These are phyloP conservation scores for Alternaria angustiovoidea DNA, from an alignment of 2,329 filamentous ascomycete genomes.

Conservation along the genomic window DNA sequence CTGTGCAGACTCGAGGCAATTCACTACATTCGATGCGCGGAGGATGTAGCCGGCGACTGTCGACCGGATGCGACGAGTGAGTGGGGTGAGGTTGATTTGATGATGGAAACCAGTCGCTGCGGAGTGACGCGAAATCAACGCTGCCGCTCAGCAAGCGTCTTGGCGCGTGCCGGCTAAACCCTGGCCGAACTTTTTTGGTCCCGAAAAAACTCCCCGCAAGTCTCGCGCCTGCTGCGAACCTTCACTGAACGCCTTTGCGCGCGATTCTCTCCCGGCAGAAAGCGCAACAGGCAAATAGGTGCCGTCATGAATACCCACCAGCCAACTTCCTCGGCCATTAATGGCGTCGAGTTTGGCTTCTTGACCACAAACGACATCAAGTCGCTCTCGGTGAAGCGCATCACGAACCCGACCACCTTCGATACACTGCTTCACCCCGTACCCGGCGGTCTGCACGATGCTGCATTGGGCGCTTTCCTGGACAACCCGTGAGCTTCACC, in stretches of 20 bases:
- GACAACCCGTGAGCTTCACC: constrained; percentile 73
- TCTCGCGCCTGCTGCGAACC: constrained; percentile 19
- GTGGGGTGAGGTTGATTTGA: constrained; percentile 2
- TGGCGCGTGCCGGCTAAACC: constrained; percentile 36
- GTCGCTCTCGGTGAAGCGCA: constrained; percentile 89
- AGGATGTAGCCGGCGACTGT: neutral
- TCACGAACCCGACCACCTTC: constrained; percentile 93
- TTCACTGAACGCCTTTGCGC: constrained; percentile 22
- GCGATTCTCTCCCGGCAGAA: constrained; percentile 19
- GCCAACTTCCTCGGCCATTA: constrained; percentile 82
- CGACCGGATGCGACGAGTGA: neutral
- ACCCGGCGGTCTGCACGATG: constrained; percentile 90
- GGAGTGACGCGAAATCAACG: constrained; percentile 27
- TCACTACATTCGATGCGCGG: neutral
- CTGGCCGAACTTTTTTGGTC: constrained; percentile 40
- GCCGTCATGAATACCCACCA: constrained; percentile 62
- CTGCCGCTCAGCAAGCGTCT: constrained; percentile 15
- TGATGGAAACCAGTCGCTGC: constrained; percentile 13
- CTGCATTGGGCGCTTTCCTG: constrained; percentile 87
- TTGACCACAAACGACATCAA: constrained; percentile 84
- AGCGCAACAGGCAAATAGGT: constrained; percentile 21
- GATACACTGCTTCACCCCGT: constrained; percentile 89
- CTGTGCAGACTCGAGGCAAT: neutral
- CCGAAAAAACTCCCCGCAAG: constrained; percentile 42
- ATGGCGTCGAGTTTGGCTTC: constrained; percentile 88